Percentiles rank a stretch among this genome's conserved stretches.
Evolutionary conservation across 2,329 filamentous ascomycete species (phyloP).

Genomic region (Aphanocladium album): DNA sequence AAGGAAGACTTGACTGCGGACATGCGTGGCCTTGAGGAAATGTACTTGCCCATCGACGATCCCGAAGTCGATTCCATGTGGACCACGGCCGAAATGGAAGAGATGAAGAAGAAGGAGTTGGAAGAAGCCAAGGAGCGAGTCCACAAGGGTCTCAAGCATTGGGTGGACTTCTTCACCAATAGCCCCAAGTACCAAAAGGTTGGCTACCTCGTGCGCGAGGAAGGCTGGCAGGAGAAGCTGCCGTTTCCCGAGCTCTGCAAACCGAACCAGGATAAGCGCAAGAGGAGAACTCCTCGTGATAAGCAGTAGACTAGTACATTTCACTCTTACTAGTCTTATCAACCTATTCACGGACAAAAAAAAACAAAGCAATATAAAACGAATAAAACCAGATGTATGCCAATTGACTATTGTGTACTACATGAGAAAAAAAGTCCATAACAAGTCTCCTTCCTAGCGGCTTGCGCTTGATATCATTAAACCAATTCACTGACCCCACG

Average conservation of each 20-base stretch:
- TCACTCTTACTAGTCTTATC: too few species aligned
- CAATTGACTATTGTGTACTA: background rate
- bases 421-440: background rate
- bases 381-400: background rate
- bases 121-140: constrained; percentile 61
- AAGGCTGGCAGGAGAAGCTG: constrained; percentile 56
- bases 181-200: constrained; percentile 78
- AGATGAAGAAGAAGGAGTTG: constrained; percentile 57
- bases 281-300: constrained; percentile 34
- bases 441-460: background rate
- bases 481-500: background rate
- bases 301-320: background rate
- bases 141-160: constrained; percentile 65
- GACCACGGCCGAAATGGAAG: constrained; percentile 48
- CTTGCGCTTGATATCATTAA: constrained; percentile 7
- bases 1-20: constrained; percentile 77
- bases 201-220: constrained; percentile 63
- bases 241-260: constrained; percentile 64
- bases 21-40: constrained; percentile 78
- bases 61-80: constrained; percentile 56
- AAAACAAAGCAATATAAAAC: too few species aligned
- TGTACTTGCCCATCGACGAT: constrained; percentile 67
- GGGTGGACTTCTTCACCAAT: constrained; percentile 77
- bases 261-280: constrained; percentile 55
- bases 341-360: too few species aligned